Evolutionary conservation across 106 monocot genomes (phyloP), one percentile per base, ranked within the genome.

Genomic region (Platanthera guangdongensis): DNA sequence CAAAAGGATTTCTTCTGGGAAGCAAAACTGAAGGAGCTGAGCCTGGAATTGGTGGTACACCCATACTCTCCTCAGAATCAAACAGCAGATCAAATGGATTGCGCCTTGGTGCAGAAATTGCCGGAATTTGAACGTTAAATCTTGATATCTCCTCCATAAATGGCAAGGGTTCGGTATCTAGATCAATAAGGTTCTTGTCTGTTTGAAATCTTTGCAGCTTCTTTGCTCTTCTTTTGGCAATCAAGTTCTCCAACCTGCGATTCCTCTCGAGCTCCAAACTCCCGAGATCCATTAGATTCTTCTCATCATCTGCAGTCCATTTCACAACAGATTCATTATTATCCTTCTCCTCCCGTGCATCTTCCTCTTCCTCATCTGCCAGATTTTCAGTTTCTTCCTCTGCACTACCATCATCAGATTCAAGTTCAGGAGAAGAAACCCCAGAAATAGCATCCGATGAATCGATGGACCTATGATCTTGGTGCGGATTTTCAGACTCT

Each of bases 291-390:
- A 85, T 81, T 22, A 92, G 78, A 73, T 94, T 94, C 82, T 94
- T 99, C 75, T 84, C 82, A 82, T 94, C 97, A 84, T 99, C 88
- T 46, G 86, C 91, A 1, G 97, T 92, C 94, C 94, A 99, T 75
- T 79, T 79, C 25, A 94, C 76, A 46, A 76, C 81, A 50, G 52
- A 76, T 62, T 81, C 83, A 73, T 48, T 79, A 74, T 75, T 81
- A 48, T 76, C 82, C 16, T 82, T 81, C 73, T 87, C 82, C 79
- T 87, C 88, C 49, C 82, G 84, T 50, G 80, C 15, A 11, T 52
- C 70, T 51, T 85, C 18, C 25, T 63, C 75, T 69, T 81, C 84
- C 53, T 83, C 78, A 39, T 87, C 89, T 47, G 77, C 83, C n/a
- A 76, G 76, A n/a, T 77, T 80, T 77, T 87, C 85, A 53, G 62